Evolutionary conservation across 2,329 filamentous ascomycete genomes (phyloP).

Genomic region (Blastomyces parvus): DNA sequence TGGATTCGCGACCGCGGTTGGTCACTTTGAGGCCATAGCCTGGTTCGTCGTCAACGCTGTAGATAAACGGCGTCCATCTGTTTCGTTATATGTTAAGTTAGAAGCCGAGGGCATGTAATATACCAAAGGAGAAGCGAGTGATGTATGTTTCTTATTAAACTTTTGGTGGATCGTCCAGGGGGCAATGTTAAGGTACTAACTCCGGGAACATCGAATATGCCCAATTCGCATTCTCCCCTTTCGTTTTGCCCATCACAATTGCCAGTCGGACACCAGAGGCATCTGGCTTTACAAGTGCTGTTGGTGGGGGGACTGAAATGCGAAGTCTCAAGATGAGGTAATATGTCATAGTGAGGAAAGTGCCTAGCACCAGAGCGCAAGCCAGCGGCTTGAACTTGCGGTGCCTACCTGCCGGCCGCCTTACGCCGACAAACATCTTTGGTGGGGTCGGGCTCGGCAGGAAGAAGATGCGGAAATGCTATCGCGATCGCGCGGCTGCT

Average conservation of each 20-base stretch:
- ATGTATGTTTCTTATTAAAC: no score
- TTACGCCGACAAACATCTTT: background rate
- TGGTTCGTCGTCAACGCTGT: constrained; percentile 29
- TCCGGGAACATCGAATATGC: constrained; percentile 14
- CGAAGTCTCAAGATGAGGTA: no score
- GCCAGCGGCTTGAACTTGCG: background rate
- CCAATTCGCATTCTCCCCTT: constrained; percentile 1
- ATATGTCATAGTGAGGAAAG: background rate
- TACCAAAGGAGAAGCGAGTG: no score
- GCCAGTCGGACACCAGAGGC: background rate
- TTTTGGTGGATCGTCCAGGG: background rate
- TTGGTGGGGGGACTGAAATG: background rate
- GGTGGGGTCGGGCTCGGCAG: background rate
- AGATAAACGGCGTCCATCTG: constrained; percentile 41
- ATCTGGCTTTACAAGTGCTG: background rate
- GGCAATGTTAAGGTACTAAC: background rate
- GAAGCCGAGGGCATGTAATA: no score
- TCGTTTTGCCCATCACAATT: constrained; percentile 1
- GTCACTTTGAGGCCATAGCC: constrained; percentile 22
- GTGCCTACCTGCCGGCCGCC: background rate
- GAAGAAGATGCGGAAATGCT: no score
- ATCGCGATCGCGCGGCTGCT: no score
- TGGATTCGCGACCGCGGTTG: constrained; percentile 40
- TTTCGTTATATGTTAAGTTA: background rate
- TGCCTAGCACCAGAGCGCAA: background rate